These are phyloP conservation scores for Dimargaris verticillata DNA, from an alignment of 192 early-diverging fungal species.

Conservation along the genomic window DNA sequence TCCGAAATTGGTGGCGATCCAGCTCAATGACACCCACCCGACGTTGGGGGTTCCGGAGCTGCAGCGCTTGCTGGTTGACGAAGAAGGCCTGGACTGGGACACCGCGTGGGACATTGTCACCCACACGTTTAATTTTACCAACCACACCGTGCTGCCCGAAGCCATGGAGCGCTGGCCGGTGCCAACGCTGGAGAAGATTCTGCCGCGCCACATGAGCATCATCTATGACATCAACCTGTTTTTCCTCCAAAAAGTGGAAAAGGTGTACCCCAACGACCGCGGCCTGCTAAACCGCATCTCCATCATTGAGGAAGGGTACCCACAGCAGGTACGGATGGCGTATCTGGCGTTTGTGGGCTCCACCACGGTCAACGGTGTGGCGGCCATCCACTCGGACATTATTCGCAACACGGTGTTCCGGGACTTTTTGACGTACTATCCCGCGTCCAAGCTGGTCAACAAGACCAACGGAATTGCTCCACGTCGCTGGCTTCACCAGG, in stretches of 20 bases:
- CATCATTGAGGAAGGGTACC: slow-evolving; percentile 82
- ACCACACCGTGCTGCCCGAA: slow-evolving; percentile 97
- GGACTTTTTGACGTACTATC: slow-evolving; percentile 83
- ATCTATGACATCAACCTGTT: slow-evolving; percentile 99
- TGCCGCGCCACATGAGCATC: slow-evolving; percentile 95
- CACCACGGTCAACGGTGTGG: slow-evolving; percentile 94
- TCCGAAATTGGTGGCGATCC: slow-evolving; percentile 85
- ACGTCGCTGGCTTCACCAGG: slow-evolving; percentile 91
- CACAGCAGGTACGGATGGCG: slow-evolving; percentile 97
- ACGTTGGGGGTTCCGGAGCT: slow-evolving; percentile 87
- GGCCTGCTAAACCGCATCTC: slow-evolving; percentile 71
- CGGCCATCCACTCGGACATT: slow-evolving; percentile 67
- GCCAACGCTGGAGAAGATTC: slow-evolving; percentile 76
- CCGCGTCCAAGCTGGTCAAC: slow-evolving; percentile 79
- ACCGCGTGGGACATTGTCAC: slow-evolving; percentile 84
- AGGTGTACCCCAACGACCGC: slow-evolving; percentile 70
- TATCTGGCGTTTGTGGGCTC: slow-evolving; percentile 84
- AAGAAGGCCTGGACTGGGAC: slow-evolving; percentile 84
- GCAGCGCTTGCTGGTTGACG: slow-evolving; percentile 82
- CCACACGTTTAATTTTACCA: slow-evolving; percentile 90
- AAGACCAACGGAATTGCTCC: slow-evolving; percentile 98
- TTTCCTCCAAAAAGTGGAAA: slow-evolving; percentile 91
- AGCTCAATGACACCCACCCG: slow-evolving; percentile 97
- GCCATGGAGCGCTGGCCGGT: slow-evolving; percentile 97
- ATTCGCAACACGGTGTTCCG: slow-evolving; percentile 70